Percentiles rank a stretch among this genome's conserved stretches.
Conservation (phyloP, 345 rosid genomes). For the Eutrema yunnanense region DNA sequence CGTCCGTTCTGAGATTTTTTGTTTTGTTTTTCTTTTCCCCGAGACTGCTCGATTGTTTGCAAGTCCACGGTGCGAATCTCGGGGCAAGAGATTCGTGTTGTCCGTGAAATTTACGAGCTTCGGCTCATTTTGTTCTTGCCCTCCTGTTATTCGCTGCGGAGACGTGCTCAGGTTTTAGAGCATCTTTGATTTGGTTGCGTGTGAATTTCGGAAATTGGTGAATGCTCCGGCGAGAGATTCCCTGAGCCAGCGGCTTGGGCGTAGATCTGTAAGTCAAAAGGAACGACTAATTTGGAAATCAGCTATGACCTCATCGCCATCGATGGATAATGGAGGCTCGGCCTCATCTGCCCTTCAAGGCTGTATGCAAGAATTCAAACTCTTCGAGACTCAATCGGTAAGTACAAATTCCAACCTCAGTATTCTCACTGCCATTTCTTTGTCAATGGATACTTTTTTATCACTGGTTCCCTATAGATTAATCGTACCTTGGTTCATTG, state of each 20-base stretch:
- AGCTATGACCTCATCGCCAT: slow-evolving; percentile 15
- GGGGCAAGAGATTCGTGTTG: not conserved
- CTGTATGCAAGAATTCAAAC: slow-evolving; percentile 32
- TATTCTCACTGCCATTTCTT: not conserved
- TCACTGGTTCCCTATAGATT: not conserved
- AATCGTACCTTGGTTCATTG: not conserved
- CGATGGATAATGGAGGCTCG: slow-evolving; percentile 21
- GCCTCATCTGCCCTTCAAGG: slow-evolving; percentile 2
- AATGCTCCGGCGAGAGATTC: slow-evolving; percentile 4
- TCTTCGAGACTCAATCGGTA: slow-evolving; percentile 33
- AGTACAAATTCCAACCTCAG: not conserved
- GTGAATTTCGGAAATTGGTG: slow-evolving; percentile 1
- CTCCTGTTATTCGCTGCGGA: not conserved
- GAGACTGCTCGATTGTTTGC: not conserved
- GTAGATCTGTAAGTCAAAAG: slow-evolving; percentile 12
- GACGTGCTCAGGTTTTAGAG: not conserved
- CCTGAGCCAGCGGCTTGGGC: slow-evolving; percentile 7
- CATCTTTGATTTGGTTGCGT: not conserved
- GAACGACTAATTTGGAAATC: not conserved
- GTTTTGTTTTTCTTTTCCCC: not conserved
- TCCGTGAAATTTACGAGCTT: not conserved
- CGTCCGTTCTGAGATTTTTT: not conserved
- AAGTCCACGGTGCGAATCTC: not conserved
- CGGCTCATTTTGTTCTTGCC: not conserved
- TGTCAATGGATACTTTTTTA: not conserved